Evolutionary conservation across 371 early-diverging fungal genomes (phyloP).

Genomic region (Lichtheimia ornata): DNA sequence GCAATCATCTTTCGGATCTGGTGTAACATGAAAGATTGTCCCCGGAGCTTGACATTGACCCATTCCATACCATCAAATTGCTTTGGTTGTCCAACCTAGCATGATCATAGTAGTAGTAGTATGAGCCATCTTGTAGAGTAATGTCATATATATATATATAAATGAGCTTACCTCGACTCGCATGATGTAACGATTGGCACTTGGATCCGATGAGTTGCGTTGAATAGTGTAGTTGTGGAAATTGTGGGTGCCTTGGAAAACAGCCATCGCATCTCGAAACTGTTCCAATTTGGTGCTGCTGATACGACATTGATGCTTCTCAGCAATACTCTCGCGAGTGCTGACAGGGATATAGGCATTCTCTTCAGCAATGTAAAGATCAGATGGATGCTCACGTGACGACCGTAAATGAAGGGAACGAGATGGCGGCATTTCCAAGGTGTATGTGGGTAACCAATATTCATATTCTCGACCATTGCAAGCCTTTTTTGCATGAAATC

Average conservation of each 20-base stretch:
- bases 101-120: slow-evolving; percentile 31
- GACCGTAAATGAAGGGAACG: slow-evolving; percentile 9
- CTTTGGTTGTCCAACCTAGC: slow-evolving; percentile 63
- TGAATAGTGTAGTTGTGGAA: slow-evolving; percentile 97
- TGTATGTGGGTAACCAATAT: slow-evolving; percentile 95
- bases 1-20: slow-evolving; percentile 99
- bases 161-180: slow-evolving; percentile 57
- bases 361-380: slow-evolving; percentile 1
- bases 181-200: slow-evolving; percentile 80
- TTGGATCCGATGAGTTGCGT: slow-evolving; percentile 72
- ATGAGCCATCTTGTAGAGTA: neutral
- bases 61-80: slow-evolving; percentile 85
- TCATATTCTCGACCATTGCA: slow-evolving; percentile 97
- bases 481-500: slow-evolving; percentile 90
- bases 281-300: slow-evolving; percentile 50
- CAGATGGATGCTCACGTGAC: slow-evolving; percentile 2
- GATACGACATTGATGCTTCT: slow-evolving; percentile 66
- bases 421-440: slow-evolving; percentile 55
- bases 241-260: slow-evolving; percentile 91
- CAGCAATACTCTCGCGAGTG: slow-evolving; percentile 49
- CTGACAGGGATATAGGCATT: slow-evolving; percentile 31
- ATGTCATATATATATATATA: no score
- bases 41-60: slow-evolving; percentile 90
- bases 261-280: slow-evolving; percentile 69
- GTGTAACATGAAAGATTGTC: slow-evolving; percentile 99